A percentile compares a stretch with the other conserved stretches of the same genome.
Evolutionary conservation across 1,139 yeast genomes (phyloP).

Genomic region (Zygosaccharomyces sapae): DNA sequence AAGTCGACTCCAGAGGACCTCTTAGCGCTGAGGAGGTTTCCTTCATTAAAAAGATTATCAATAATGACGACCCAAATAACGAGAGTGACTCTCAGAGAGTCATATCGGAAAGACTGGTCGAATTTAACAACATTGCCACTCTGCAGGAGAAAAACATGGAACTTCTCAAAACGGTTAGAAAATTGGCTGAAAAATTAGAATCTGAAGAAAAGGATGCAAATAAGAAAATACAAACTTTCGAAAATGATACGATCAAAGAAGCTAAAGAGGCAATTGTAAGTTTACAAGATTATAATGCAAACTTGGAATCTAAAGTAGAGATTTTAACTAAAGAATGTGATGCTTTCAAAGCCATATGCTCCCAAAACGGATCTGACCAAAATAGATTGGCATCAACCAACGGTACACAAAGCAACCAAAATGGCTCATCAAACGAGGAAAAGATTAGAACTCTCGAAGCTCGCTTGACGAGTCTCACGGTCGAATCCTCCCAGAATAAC

Average conservation of each 20-base stretch:
- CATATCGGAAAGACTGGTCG: conserved; percentile 67
- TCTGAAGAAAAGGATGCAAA: conserved; percentile 41
- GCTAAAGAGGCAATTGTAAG: conserved; percentile 73
- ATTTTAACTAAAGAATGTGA: conserved; percentile 23
- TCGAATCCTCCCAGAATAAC: conserved; percentile 43
- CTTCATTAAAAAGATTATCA: conserved; percentile 37
- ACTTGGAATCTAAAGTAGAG: conserved; percentile 32
- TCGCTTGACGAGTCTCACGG: conserved; percentile 38
- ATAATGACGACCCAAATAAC: conserved; percentile 31
- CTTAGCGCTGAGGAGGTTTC: conserved; percentile 45
- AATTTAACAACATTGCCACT: conserved; percentile 63
- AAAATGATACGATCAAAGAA: conserved; percentile 60
- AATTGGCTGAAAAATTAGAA: conserved; percentile 69
- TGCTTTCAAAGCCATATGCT: conserved; percentile 16
- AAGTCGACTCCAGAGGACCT: conserved; percentile 39
- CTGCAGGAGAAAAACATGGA: conserved; percentile 71
- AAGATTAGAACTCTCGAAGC: conserved; percentile 35
- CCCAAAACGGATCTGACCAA: background rate
- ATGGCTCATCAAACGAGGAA: conserved; percentile 25
- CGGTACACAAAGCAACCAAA: conserved; percentile 29
- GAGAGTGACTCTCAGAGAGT: conserved; percentile 62
- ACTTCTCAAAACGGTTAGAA: conserved; percentile 61
- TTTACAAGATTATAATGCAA: conserved; percentile 58
- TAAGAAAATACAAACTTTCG: conserved; percentile 44
- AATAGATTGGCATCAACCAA: background rate